Evolutionary conservation across 345 rosid species (phyloP).

Genomic region (Linum tenue): DNA sequence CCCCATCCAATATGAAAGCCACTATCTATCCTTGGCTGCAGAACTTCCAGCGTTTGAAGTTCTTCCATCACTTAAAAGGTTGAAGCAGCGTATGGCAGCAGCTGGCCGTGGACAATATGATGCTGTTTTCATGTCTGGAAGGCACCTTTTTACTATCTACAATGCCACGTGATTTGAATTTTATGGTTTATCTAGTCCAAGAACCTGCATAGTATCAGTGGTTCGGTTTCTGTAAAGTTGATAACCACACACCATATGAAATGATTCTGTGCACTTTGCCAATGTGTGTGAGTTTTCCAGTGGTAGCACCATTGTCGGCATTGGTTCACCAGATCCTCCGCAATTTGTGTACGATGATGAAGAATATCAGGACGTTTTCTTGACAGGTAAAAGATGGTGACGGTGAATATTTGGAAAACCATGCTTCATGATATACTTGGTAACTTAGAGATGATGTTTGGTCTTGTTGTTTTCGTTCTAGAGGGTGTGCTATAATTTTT

Average conservation of each 20-base stretch:
- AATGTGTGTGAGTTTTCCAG: constrained; percentile 18
- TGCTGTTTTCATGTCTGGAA: constrained; percentile 96
- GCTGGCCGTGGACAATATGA: constrained; percentile 79
- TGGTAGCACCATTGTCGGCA: constrained; percentile 91
- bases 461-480: not conserved
- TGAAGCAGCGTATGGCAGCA: constrained; percentile 67
- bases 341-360: constrained; percentile 72
- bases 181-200: not conserved
- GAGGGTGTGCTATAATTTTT: not conserved
- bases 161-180: constrained; percentile 4
- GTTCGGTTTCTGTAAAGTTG: not conserved
- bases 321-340: constrained; percentile 94
- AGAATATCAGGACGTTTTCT: constrained; percentile 67
- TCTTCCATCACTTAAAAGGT: constrained; percentile 75
- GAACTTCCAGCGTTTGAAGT: constrained; percentile 90
- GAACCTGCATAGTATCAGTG: not conserved
- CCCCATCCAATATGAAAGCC: too few species aligned
- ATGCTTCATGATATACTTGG: not conserved
- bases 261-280: not conserved
- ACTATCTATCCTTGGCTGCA: constrained; percentile 25
- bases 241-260: too few species aligned
- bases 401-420: not conserved
- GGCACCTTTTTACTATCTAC: constrained; percentile 30
- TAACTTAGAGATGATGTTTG: too few species aligned
- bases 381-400: constrained; percentile 46